A percentile compares a stretch with the other conserved stretches of the same genome.
Evolutionary conservation across 169 alveolate genomes (phyloP).

Genomic region (Eimeria praecox): DNA sequence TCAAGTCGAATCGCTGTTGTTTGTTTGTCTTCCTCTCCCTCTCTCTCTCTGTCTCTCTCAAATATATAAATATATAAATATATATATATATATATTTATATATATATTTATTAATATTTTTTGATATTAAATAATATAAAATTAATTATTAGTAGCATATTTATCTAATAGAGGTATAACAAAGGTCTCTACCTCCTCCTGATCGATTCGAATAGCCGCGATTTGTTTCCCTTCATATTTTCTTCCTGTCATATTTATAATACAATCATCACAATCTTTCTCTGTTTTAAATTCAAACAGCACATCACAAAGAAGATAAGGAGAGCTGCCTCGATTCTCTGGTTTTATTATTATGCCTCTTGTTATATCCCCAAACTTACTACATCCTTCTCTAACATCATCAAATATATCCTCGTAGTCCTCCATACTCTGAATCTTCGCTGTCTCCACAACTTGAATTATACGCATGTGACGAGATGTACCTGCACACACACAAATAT

Average conservation of each 20-base stretch:
- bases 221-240: slow-evolving; percentile 77
- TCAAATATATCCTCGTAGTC: slow-evolving; percentile 81
- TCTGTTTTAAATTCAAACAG: slow-evolving; percentile 66
- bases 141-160: no score
- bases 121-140: no score
- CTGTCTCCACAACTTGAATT: slow-evolving; percentile 70
- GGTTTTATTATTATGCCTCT: slow-evolving; percentile 64
- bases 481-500: slow-evolving; percentile 30
- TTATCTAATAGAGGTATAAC: slow-evolving; percentile 51
- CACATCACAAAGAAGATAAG: slow-evolving; percentile 78
- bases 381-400: slow-evolving; percentile 78
- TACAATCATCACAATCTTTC: slow-evolving; percentile 45
- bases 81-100: no score
- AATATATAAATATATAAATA: no score
- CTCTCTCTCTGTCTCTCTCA: no score
- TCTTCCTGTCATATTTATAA: slow-evolving; percentile 51
- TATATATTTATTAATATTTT: background rate
- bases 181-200: slow-evolving; percentile 11
- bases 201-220: slow-evolving; percentile 57
- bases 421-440: slow-evolving; percentile 20
- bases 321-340: slow-evolving; percentile 40
- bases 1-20: no score
- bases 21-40: no score
- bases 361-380: slow-evolving; percentile 38
- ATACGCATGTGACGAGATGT: slow-evolving; percentile 74